phyloP scores from a whole-genome alignment of 1,284 basidiomycete species.

The Naganishia albida region DNA sequence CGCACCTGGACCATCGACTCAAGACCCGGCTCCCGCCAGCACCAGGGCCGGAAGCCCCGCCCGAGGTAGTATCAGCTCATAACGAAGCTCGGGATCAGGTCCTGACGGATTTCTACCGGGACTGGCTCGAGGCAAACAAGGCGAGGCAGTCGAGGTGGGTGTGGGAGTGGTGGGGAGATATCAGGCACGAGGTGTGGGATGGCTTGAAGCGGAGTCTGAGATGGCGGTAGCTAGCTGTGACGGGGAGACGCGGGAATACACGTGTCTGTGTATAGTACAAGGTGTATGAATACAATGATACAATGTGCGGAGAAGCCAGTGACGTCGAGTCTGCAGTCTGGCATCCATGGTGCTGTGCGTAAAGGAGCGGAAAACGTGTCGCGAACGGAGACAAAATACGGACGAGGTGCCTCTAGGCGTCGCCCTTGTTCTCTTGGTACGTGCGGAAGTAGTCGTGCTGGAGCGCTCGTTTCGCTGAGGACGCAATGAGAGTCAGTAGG shows the following conservation, averaged over 20 bases:
- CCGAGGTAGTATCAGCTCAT: constrained; percentile 4
- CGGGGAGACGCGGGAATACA: constrained; percentile 1
- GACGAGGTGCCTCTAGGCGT: constrained; percentile 8
- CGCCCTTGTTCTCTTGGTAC: constrained; percentile 40
- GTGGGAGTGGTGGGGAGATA: constrained; percentile 32
- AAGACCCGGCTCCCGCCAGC: constrained; percentile 23
- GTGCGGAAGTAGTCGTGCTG: constrained; percentile 76
- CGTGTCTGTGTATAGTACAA: constrained; percentile 26
- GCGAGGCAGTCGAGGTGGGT: constrained; percentile 30
- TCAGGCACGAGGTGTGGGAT: constrained; percentile 26
- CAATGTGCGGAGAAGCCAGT: background rate
- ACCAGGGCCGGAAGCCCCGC: constrained; percentile 11
- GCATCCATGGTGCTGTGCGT: background rate
- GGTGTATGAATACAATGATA: constrained; percentile 15
- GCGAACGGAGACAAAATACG: background rate
- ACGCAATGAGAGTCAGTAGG: constrained; percentile 26
- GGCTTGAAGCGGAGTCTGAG: constrained; percentile 18
- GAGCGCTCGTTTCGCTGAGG: constrained; percentile 77
- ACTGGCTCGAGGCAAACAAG: constrained; percentile 33
- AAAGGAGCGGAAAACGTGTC: background rate
- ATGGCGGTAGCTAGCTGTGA: constrained; percentile 7
- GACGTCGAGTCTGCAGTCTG: background rate
- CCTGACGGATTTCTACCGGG: constrained; percentile 31
- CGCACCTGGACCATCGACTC: constrained; percentile 29
- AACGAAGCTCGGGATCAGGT: constrained; percentile 19